Percentiles rank a stretch among this genome's conserved stretches.
phyloP scores from a whole-genome alignment of 2,329 filamentous ascomycete species.

The Fusarium torulosum region DNA sequence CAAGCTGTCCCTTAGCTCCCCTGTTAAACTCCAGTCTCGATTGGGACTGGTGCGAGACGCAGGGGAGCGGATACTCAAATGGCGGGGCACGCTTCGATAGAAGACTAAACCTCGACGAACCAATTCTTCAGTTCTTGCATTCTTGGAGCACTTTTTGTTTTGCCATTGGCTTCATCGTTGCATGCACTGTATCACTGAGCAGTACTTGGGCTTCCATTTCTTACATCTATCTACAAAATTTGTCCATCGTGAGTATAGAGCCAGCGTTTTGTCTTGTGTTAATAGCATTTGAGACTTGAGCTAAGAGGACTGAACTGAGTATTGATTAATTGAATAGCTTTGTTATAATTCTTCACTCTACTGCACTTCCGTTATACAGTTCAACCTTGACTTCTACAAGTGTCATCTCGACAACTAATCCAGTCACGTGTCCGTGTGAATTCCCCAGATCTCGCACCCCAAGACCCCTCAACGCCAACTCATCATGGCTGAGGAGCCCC shows the following conservation, averaged over 20 bases:
- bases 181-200: conserved; percentile 34
- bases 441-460: conserved; percentile 30
- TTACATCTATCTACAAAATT: neutral
- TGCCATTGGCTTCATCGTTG: conserved; percentile 26
- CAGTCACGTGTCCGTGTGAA: conserved; percentile 49
- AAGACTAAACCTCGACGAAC: conserved; percentile 39
- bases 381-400: neutral
- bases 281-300: neutral
- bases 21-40: conserved; percentile 43
- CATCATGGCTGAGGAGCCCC: conserved; percentile 52
- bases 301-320: neutral
- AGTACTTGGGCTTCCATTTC: neutral
- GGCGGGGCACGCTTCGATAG: conserved; percentile 46
- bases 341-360: neutral
- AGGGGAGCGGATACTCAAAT: conserved; percentile 41
- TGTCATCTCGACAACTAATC: conserved; percentile 22
- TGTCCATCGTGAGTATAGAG: conserved; percentile 13
- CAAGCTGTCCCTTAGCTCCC: conserved; percentile 49
- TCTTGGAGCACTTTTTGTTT: conserved; percentile 14
- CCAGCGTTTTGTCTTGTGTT: neutral
- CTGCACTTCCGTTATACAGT: neutral
- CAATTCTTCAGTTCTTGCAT: conserved; percentile 28
- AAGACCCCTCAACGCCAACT: conserved; percentile 45
- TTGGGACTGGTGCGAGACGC: conserved; percentile 42
- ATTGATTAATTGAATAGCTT: neutral